Evolutionary conservation across 441 rosid genomes (phyloP).

Genomic region (Adansonia gregorii): DNA sequence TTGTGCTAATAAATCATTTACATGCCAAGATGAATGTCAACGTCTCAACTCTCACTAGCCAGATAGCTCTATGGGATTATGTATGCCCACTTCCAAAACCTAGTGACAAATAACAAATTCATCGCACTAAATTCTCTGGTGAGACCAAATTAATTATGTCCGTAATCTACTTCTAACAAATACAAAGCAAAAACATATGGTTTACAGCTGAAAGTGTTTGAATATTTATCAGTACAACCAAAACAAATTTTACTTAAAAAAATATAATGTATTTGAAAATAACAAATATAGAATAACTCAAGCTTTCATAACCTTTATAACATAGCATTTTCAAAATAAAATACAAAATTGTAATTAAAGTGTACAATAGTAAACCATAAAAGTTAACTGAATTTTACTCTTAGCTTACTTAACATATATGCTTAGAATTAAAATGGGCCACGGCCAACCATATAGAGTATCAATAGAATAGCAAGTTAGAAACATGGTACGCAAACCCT

Average conservation of each 20-base stretch:
- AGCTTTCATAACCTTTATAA: background rate
- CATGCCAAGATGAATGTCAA: constrained; percentile 2
- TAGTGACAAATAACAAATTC: background rate
- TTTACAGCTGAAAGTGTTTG: background rate
- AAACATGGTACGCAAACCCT: background rate
- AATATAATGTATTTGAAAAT: background rate
- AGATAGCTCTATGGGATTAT: background rate
- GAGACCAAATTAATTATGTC: background rate
- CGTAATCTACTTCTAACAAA: background rate
- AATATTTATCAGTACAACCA: background rate
- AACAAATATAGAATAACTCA: background rate
- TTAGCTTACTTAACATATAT: background rate
- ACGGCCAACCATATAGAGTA: background rate
- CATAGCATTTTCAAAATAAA: background rate
- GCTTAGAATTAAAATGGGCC: background rate
- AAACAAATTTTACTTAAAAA: background rate
- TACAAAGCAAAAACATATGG: background rate
- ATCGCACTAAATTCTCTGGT: background rate
- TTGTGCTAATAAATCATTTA: constrained; percentile 12
- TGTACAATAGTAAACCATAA: background rate
- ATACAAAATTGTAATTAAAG: background rate
- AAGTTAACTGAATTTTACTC: background rate
- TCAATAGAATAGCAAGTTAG: background rate
- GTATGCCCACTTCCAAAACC: background rate
- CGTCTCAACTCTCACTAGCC: background rate